Evolutionary conservation across 2,329 filamentous ascomycete species (phyloP), one percentile per base, ranked within the genome.

Genomic region (Fusarium aywerte): DNA sequence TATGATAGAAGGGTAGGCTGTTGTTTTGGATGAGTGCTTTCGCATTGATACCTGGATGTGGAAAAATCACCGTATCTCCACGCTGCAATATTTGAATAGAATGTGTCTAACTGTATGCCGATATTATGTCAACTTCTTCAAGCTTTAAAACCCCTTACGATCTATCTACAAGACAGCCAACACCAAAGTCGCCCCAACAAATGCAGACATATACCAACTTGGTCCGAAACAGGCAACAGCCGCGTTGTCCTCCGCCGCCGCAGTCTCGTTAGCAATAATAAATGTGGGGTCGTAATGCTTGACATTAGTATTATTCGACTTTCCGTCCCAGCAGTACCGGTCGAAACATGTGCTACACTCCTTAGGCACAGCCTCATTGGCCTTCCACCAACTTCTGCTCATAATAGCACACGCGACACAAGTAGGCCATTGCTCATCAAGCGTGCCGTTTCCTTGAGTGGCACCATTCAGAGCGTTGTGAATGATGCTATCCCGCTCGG

Each of bases 341-440:
- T 82, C 69, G 77, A 97, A 98, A 81, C 96, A 99, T 39, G 83
- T 73, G 38, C 79, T 83, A 81, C 96, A 99, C 6, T 86, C 87
- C 1, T 85, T 82, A 0, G 95, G 95, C 1, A 94, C 84, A 0
- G 80, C 62, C 1, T 90, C 90, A 16, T 84, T 82, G 0, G 92
- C 94, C 47, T 92, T 86, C 65, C 88, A 83, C 68, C 95, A 86
- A 69, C 90, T 93, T 66, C 95, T 87, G 58, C 86, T 87, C 25
- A 98, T 84, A 20, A 97, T 89, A 6, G 95, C 96, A 78, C 96
- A 99, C n/a, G 89, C 93, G 4, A 97, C 90, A 72, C 95, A 99
- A 2, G 88, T 84, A 1, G 90, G 84, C 95, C 96, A 99, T 62
- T 90, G 79, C 4, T 79, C 71, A 74, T 96, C 90, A 4, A 90